Evolutionary conservation across 2,329 filamentous ascomycete genomes (phyloP), one percentile per base, ranked within the genome.

Genomic region (Tolypocladium inflatum): DNA sequence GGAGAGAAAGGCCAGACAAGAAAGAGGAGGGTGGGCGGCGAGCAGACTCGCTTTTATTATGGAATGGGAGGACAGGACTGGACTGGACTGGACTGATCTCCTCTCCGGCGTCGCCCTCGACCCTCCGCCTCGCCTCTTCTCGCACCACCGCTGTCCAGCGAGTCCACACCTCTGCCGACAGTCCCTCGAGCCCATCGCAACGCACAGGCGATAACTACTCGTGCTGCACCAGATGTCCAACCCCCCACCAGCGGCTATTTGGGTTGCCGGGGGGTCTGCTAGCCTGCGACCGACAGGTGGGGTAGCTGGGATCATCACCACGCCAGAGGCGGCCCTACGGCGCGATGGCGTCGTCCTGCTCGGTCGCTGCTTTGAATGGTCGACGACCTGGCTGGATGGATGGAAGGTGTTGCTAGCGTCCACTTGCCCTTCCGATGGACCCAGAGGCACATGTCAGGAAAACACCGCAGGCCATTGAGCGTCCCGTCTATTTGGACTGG

Each of bases 401-500:
- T 30, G 26, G 23, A 33, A 30, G 42, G 42, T 21, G 15, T 4
- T 13, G 43, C 26, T 21, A 45, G 52, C 52, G 41, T 54, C 52
- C 52, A 42, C 52, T 15, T 13, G 23, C 15, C 43, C 23, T 48
- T 19, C 13, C 15, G 8, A 17, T 48, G 43, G 23, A 15, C 45
- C 26, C 15, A 26, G 39, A 60, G 61, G 63, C 63, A 64, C 61
- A 66, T 64, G 65, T 63, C 64, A 64, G 45, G 60, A 62, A 63
- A 64, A 63, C 57, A 63, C 54, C 63, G 58, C 63, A 63, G 52
- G 48, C 48, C 26, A 17, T 51, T 35, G 48, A 26, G 42, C 43
- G 43, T 48, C 43, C 21, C 23, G 43, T 26, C 23, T 15, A 37
- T 15, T 37, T 26, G 15, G 5, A 17, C 21, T 23, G 43, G 21